Conservation (phyloP, 108 stramenopile species). For the Cyclotella kingstonii region DNA sequence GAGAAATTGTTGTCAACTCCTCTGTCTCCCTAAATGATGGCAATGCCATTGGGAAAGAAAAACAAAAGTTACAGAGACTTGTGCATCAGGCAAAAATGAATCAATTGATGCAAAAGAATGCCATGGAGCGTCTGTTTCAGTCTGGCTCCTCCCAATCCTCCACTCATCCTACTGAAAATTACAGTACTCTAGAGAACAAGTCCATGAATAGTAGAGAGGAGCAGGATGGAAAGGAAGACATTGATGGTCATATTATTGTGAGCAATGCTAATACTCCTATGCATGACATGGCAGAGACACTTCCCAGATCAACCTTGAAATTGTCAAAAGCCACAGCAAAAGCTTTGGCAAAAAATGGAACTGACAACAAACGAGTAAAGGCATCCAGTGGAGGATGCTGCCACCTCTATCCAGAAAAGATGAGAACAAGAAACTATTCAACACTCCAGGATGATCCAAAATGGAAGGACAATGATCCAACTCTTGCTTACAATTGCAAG, state of each 20-base stretch:
- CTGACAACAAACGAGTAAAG: background rate
- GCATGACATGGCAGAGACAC: too few relatives aligned
- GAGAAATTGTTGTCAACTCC: too few relatives aligned
- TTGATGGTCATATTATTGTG: too few relatives aligned
- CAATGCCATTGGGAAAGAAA: too few relatives aligned
- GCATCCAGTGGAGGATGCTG: background rate
- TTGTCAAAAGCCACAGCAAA: background rate
- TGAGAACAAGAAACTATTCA: background rate
- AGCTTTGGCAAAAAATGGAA: background rate
- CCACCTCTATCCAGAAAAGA: slow-evolving; percentile 37
- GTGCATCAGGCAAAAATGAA: slow-evolving; percentile 31
- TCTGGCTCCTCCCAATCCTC: too few relatives aligned
- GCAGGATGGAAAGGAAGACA: too few relatives aligned
- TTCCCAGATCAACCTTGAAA: too few relatives aligned
- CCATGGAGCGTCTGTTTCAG: slow-evolving; percentile 35
- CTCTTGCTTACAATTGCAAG: background rate
- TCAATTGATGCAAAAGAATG: slow-evolving; percentile 24
- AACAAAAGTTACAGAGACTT: slow-evolving; percentile 34
- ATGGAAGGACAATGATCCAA: background rate
- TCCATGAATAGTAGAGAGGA: too few relatives aligned
- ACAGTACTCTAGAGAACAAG: too few relatives aligned
- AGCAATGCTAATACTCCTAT: too few relatives aligned
- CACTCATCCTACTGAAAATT: too few relatives aligned
- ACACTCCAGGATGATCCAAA: slow-evolving; percentile 7
- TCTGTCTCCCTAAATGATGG: too few relatives aligned